phyloP scores from a whole-genome alignment of 495 filamentous ascomycete species.

The Chaetomium fimeti region DNA sequence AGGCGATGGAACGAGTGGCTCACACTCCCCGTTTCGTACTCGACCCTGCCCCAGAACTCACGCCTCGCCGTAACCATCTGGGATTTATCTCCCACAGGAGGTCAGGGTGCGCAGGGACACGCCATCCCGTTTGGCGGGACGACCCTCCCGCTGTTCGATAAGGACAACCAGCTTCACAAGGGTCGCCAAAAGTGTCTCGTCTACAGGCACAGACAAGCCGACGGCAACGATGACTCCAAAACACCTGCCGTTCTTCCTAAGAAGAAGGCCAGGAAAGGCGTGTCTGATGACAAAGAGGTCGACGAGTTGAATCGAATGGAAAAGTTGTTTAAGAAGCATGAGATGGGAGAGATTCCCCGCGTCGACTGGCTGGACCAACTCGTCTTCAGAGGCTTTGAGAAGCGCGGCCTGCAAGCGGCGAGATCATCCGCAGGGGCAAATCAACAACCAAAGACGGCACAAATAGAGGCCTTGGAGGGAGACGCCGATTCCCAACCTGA shows the following conservation, averaged over 20 bases:
- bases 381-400: slow-evolving; percentile 83
- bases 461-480: slow-evolving; percentile 18
- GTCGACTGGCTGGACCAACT: slow-evolving; percentile 95
- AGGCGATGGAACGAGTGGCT: slow-evolving; percentile 97
- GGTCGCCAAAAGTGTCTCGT: slow-evolving; percentile 89
- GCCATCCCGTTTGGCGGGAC: slow-evolving; percentile 92
- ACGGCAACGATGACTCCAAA: slow-evolving; percentile 75
- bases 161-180: slow-evolving; percentile 82
- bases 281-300: slow-evolving; percentile 57
- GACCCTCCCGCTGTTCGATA: slow-evolving; percentile 84
- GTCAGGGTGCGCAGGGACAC: slow-evolving; percentile 63
- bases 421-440: slow-evolving; percentile 39
- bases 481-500: slow-evolving; percentile 52
- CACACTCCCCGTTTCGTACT: slow-evolving; percentile 76
- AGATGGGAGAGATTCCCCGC: slow-evolving; percentile 90
- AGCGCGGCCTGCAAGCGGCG: slow-evolving; percentile 60
- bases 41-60: slow-evolving; percentile 70
- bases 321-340: slow-evolving; percentile 91
- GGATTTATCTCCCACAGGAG: slow-evolving; percentile 81
- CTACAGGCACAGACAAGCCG: slow-evolving; percentile 76
- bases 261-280: slow-evolving; percentile 48
- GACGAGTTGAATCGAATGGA: slow-evolving; percentile 81
- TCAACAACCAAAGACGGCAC: slow-evolving; percentile 36
- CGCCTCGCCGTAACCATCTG: slow-evolving; percentile 92
- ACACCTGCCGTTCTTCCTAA: slow-evolving; percentile 66